Evolutionary conservation across 495 filamentous ascomycete genomes (phyloP), one percentile per base, ranked within the genome.

Genomic region (Diplogelasinospora grovesii): DNA sequence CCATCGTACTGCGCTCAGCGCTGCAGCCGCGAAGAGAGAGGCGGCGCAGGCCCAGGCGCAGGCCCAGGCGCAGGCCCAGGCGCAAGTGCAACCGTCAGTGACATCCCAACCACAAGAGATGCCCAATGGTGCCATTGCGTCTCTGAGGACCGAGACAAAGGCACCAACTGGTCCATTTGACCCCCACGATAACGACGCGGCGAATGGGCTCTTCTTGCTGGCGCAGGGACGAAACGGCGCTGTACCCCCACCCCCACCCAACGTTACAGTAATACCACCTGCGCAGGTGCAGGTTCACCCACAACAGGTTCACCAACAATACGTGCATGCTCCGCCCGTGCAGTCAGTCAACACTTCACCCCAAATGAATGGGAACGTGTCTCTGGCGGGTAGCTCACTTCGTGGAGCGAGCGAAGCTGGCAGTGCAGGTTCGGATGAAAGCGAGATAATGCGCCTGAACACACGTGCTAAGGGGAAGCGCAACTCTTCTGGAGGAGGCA

Each of bases 151-250:
- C 7, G 68, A 70, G 29, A 19, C 63, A 4, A 69, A 68, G 36
- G 45, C 75, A 27, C 46, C 69, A 20, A 53, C 72, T 18, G 77
- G 83, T 41, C 70, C 79, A 6, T 89, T 87, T 50, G 81, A 85
- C 41, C 81, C 87, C 24, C 86, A 93, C 52, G 89, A 96, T 54
- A 92, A 88, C 43, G 89, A 95, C 66, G 92, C 92, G 15, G 92
- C 92, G 21, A 98, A 96, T 53, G 90, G 93, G 9, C 73, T 98
- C 2, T 96, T 83, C 55, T 81, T 96, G 71, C 67, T 98, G 28
- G 89, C 93, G 5, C 83, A 87, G 59, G 66, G 63, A 16, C 63
- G 72, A 5, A 85, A 83, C 54, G 72, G 74, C 50, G 66, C 75
- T 36, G 57, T 74, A 34, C 72, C 72, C 24, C 62, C 72, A 30